These are phyloP conservation scores for Penicillium sp. DNA, from an alignment of 2,329 filamentous ascomycete genomes.

Conservation along the genomic window DNA sequence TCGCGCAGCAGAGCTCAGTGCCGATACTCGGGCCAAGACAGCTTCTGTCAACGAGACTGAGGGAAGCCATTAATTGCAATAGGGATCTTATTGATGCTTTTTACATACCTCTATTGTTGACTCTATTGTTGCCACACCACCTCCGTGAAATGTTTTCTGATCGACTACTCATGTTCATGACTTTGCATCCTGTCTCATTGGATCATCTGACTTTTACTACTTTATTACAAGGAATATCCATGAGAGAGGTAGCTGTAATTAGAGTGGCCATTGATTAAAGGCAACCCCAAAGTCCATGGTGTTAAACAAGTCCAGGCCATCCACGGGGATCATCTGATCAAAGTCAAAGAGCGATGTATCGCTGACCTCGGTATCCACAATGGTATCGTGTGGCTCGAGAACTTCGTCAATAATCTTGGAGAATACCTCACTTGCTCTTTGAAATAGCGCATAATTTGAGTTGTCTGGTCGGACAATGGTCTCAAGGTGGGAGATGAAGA, in stretches of 20 bases:
- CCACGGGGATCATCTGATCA: slow-evolving; percentile 20
- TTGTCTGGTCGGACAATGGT: slow-evolving; percentile 39
- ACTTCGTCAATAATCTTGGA: slow-evolving; percentile 34
- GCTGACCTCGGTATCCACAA: not conserved
- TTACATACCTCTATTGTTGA: not conserved
- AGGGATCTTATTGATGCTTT: not conserved
- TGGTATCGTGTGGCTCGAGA: slow-evolving; percentile 22
- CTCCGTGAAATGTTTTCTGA: not conserved
- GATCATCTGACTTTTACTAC: not conserved
- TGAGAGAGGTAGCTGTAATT: not conserved
- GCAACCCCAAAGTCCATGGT: slow-evolving; percentile 24
- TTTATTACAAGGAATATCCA: not conserved
- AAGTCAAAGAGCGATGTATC: slow-evolving; percentile 5
- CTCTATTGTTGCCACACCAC: not conserved
- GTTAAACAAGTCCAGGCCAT: slow-evolving; percentile 29
- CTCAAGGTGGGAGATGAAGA: slow-evolving; percentile 47
- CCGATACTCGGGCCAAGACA: slow-evolving; percentile 6
- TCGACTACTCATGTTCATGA: not conserved
- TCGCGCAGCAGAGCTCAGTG: slow-evolving; percentile 8
- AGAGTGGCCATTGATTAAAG: slow-evolving; percentile 4
- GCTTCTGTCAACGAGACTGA: slow-evolving; percentile 14
- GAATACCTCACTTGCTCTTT: slow-evolving; percentile 26
- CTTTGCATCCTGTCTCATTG: not conserved
- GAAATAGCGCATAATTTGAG: slow-evolving; percentile 32
- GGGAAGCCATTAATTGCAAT: not conserved